phyloP scores from a whole-genome alignment of 2,329 filamentous ascomycete genomes.

The Exophiala aquamarina region DNA sequence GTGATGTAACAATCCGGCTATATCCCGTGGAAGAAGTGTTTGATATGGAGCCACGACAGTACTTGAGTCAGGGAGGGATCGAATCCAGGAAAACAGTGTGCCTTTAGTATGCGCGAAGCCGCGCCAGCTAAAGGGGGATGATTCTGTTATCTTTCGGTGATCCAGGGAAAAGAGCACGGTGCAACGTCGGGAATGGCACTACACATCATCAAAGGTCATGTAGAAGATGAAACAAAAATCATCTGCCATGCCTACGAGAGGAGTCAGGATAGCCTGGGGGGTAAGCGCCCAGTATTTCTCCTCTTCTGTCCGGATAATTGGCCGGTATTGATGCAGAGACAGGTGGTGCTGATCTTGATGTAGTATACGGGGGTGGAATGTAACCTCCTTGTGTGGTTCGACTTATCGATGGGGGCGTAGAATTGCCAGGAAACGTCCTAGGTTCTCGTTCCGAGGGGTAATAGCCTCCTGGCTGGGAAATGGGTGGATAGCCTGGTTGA shows the following conservation, averaged over 20 bases:
- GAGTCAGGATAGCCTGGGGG: slow-evolving; percentile 17
- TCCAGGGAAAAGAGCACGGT: background rate
- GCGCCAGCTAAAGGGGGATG: too few relatives aligned
- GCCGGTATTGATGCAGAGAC: slow-evolving; percentile 17
- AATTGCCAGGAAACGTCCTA: slow-evolving; percentile 18
- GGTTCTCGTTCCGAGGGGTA: slow-evolving; percentile 25
- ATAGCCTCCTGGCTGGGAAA: slow-evolving; percentile 17
- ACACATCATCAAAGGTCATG: slow-evolving; percentile 1
- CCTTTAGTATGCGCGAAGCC: too few relatives aligned
- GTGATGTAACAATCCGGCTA: slow-evolving; percentile 13
- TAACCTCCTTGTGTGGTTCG: slow-evolving; percentile 19
- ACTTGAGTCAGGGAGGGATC: too few relatives aligned
- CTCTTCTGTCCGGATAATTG: slow-evolving; percentile 15
- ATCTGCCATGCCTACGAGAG: slow-evolving; percentile 17
- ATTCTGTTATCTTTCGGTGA: too few relatives aligned
- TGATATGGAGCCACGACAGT: too few relatives aligned
- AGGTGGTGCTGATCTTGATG: slow-evolving; percentile 18
- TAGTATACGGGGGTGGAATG: slow-evolving; percentile 14
- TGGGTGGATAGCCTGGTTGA: slow-evolving; percentile 14
- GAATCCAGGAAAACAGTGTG: too few relatives aligned
- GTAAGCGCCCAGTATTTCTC: slow-evolving; percentile 19
- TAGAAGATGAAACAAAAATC: slow-evolving; percentile 10
- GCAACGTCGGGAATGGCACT: slow-evolving; percentile 6
- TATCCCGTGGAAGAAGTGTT: background rate
- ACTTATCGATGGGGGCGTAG: slow-evolving; percentile 23